Percentiles rank a stretch among this genome's conserved stretches.
These are phyloP conservation scores for Chaetomium olivaceum DNA, from an alignment of 2,329 filamentous ascomycete species.

Conservation along the genomic window DNA sequence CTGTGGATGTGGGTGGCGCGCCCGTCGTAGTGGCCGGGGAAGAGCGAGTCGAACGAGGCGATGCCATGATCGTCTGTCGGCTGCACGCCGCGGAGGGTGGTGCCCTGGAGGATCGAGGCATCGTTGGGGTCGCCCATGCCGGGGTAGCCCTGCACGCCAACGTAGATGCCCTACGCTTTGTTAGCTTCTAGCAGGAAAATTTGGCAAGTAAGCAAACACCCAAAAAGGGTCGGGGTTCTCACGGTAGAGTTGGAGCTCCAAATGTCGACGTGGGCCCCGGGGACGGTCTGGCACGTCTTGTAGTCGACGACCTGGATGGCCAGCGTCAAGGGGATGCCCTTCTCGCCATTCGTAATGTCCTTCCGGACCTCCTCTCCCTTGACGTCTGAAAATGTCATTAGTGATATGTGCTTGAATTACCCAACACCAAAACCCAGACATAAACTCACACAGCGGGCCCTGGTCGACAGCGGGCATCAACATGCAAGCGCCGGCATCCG, in stretches of 20 bases:
- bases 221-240: neutral
- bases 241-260: constrained; percentile 51
- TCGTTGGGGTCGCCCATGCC: constrained; percentile 44
- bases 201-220: neutral
- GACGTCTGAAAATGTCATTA: constrained; percentile 40
- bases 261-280: constrained; percentile 52
- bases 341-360: constrained; percentile 49
- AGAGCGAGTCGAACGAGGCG: constrained; percentile 43
- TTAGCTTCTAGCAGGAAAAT: neutral
- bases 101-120: constrained; percentile 43
- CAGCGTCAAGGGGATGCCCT: constrained; percentile 50
- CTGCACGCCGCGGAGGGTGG: constrained; percentile 46
- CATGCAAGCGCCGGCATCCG: constrained; percentile 46
- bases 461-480: constrained; percentile 50
- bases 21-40: constrained; percentile 50
- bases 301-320: constrained; percentile 58
- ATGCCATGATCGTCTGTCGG: constrained; percentile 43
- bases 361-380: constrained; percentile 52
- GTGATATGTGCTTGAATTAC: neutral
- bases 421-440: neutral
- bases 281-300: constrained; percentile 53
- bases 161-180: constrained; percentile 37
- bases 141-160: constrained; percentile 38
- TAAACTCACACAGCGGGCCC: constrained; percentile 47
- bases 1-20: constrained; percentile 50